Evolutionary conservation across 306 rosid genomes (phyloP), one percentile per base, ranked within the genome.

Genomic region (Rubus idaeus): DNA sequence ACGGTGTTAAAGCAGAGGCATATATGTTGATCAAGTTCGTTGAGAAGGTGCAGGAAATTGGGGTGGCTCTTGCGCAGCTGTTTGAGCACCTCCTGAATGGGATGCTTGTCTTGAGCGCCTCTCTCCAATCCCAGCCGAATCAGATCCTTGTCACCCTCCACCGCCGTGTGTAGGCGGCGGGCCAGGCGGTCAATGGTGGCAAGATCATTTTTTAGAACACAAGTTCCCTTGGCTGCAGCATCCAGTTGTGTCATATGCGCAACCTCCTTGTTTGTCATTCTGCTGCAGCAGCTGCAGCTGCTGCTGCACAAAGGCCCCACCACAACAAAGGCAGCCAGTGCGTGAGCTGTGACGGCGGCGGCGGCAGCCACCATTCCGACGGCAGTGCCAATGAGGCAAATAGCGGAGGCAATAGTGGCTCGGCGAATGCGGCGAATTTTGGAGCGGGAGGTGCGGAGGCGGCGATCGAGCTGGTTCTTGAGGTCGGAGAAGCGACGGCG

Each of bases 41-140:
- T 49, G 26, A 91, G 88, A 75, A 77, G 79, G 10, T 71, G 72
- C 18, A 79, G 79, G 68, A 91, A 77, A 37, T 64, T 83, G 7
- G 67, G 78, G n/a, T 68, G 79, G 69, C 70, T 81, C 83, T 80
- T 84, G 37, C 79, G 75, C 10, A 91, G 86, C 82, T 82, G 87
- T 73, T 87, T 91, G 44, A 91, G 72, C 70, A 91, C 97, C 78
- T 79, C 84, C 74, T 90, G 90, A 10, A 90, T 83, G 14, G 88
- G 82, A 67, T 87, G 90, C 74, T 78, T 79, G 30, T 87, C 91
- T 50, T 75, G 13, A 39, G 69, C 82, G 3, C 87, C 91, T 68
- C 87, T 73, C 56, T 82, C 84, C 85, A 93, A 72, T 37, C 87
- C 96, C 14, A 87, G 46, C 52, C 78, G 78, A 53, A 93, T 77